Percentiles rank a stretch among this genome's conserved stretches.
Evolutionary conservation across 257 asterid species (phyloP).

Genomic region (Scutellaria barbata): DNA sequence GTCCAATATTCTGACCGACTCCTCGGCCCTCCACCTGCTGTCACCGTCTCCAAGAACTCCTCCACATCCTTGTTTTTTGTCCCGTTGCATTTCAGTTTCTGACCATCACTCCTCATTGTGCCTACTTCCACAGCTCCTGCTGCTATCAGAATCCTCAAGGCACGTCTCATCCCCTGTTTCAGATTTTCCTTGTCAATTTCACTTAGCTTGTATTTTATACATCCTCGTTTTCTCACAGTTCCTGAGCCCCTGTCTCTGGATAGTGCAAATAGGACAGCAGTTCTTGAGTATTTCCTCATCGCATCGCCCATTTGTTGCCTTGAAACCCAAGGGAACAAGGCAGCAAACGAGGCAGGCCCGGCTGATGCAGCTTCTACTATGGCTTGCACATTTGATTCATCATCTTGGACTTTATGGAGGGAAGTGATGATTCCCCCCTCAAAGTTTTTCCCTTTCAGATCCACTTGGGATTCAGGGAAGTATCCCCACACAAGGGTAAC

Average conservation of each 20-base stretch:
- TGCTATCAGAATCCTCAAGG: slow-evolving; percentile 67
- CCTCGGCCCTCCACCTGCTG: slow-evolving; percentile 61
- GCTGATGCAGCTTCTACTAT: slow-evolving; percentile 65
- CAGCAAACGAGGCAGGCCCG: slow-evolving; percentile 73
- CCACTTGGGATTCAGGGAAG: slow-evolving; percentile 63
- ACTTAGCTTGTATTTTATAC: slow-evolving; percentile 46
- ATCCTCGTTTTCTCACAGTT: slow-evolving; percentile 58
- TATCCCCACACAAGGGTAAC: slow-evolving; percentile 82
- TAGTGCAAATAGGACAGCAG: slow-evolving; percentile 65
- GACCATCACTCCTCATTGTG: slow-evolving; percentile 82
- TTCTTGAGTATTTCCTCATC: slow-evolving; percentile 68
- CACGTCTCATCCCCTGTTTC: slow-evolving; percentile 62
- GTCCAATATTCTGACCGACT: slow-evolving; percentile 61
- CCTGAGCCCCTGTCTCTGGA: slow-evolving; percentile 72
- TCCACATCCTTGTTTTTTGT: slow-evolving; percentile 57
- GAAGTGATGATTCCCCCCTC: slow-evolving; percentile 90
- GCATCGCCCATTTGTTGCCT: slow-evolving; percentile 59
- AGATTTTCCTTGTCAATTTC: slow-evolving; percentile 63
- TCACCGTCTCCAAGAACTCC: slow-evolving; percentile 67
- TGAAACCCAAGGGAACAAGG: slow-evolving; percentile 71
- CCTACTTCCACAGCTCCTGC: slow-evolving; percentile 98
- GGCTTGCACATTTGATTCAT: slow-evolving; percentile 45
- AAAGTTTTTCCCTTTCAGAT: slow-evolving; percentile 58
- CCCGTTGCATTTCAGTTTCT: slow-evolving; percentile 59
- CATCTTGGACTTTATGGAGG: slow-evolving; percentile 60